Evolutionary conservation across 352 stramenopile genomes (phyloP).

Genomic region (Globisporangium mamillatum): DNA sequence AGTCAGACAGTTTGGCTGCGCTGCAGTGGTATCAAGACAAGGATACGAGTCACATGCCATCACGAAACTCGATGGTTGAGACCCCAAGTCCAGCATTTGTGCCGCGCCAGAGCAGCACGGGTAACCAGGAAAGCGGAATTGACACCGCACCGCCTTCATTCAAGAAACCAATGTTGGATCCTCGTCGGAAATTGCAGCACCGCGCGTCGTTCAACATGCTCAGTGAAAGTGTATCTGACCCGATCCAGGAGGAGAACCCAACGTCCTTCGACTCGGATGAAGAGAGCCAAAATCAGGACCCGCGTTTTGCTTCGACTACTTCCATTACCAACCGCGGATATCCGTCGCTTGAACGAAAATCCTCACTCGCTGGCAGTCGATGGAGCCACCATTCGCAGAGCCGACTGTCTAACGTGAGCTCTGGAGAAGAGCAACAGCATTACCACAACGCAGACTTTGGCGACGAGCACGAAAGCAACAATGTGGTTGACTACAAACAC

Average conservation of each 20-base stretch:
- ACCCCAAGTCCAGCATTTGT: slow-evolving; percentile 12
- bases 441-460: neutral
- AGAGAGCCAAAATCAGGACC: slow-evolving; percentile 22
- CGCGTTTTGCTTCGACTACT: neutral
- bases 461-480: slow-evolving; percentile 35
- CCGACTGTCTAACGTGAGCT: slow-evolving; percentile 28
- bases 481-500: slow-evolving; percentile 29
- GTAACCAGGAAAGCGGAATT: slow-evolving; percentile 18
- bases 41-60: slow-evolving; percentile 1
- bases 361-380: slow-evolving; percentile 19
- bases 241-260: slow-evolving; percentile 65
- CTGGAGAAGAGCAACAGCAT: slow-evolving; percentile 20
- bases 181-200: slow-evolving; percentile 63
- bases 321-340: neutral
- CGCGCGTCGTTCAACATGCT: slow-evolving; percentile 64
- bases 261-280: slow-evolving; percentile 50
- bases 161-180: slow-evolving; percentile 39
- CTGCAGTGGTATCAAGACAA: slow-evolving; percentile 19
- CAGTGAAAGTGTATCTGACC: slow-evolving; percentile 41
- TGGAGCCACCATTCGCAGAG: slow-evolving; percentile 21
- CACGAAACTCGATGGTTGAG: slow-evolving; percentile 39
- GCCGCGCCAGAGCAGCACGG: slow-evolving; percentile 14
- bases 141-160: slow-evolving; percentile 20
- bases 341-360: slow-evolving; percentile 21
- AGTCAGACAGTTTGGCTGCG: slow-evolving; percentile 43